Percentiles rank a stretch among this genome's conserved stretches.
Conservation (phyloP, 2,329 filamentous ascomycete species). For the Colletotrichum lupini region DNA sequence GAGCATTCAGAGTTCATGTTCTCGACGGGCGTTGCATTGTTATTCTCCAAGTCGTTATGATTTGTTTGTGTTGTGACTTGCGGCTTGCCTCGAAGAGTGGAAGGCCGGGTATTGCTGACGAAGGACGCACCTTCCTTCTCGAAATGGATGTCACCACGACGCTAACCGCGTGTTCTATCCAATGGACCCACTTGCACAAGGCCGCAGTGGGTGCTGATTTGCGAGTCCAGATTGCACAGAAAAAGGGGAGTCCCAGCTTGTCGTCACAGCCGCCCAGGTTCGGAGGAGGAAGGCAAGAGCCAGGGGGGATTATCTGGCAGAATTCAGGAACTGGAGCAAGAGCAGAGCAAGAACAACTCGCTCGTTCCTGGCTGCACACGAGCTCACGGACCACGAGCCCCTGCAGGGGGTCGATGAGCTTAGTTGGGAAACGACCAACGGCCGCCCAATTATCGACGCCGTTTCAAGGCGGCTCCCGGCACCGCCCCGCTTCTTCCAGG, state of each 20-base stretch:
- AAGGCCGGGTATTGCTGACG: constrained; percentile 1
- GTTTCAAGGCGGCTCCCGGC: constrained; percentile 10
- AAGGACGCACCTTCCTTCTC: constrained; percentile 16
- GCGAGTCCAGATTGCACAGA: constrained; percentile 26
- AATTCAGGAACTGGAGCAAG: neutral
- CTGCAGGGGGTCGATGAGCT: constrained; percentile 31
- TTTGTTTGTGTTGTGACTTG: constrained; percentile 8
- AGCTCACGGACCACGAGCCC: constrained; percentile 15
- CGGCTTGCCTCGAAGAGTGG: neutral
- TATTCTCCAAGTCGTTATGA: neutral
- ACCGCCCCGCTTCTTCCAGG: neutral
- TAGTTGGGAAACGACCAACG: constrained; percentile 31
- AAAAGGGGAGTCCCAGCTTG: constrained; percentile 26
- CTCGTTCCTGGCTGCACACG: constrained; percentile 19
- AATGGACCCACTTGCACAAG: neutral
- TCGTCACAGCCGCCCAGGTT: neutral
- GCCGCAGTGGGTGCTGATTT: constrained; percentile 27
- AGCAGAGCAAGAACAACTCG: neutral
- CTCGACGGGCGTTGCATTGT: neutral
- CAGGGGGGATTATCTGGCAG: neutral
- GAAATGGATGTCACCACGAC: constrained; percentile 32
- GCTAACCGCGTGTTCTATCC: constrained; percentile 20
- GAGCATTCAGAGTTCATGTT: neutral
- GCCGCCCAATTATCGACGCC: constrained; percentile 28
- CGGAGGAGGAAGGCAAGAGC: neutral